Evolutionary conservation across 352 stramenopile genomes (phyloP).

Genomic region (Globisporangium iwayamae): DNA sequence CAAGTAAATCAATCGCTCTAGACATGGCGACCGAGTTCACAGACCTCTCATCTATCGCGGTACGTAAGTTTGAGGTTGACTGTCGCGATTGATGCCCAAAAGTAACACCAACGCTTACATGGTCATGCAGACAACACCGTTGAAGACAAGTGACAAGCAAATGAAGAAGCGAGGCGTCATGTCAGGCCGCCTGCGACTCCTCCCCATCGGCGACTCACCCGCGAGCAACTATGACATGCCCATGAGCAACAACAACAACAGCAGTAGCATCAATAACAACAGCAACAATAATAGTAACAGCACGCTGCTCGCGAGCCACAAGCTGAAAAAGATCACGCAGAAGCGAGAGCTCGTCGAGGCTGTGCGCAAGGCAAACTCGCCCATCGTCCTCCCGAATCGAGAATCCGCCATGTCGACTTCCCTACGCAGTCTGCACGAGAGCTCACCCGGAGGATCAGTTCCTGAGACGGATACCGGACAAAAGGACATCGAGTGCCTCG

Average conservation of each 20-base stretch:
- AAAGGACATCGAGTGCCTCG: conserved; percentile 60
- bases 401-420: conserved; percentile 30
- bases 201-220: conserved; percentile 41
- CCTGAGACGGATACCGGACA: conserved; percentile 40
- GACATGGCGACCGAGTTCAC: conserved; percentile 51
- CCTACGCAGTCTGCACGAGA: conserved; percentile 25
- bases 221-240: conserved; percentile 26
- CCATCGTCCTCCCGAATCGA: conserved; percentile 51
- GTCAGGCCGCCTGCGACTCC: conserved; percentile 38
- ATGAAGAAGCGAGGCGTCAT: conserved; percentile 48
- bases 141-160: conserved; percentile 31
- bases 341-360: conserved; percentile 76
- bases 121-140: conserved; percentile 22
- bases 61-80: neutral
- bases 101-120: neutral
- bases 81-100: neutral
- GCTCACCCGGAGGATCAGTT: conserved; percentile 10
- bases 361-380: conserved; percentile 69
- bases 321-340: conserved; percentile 72
- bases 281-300: conserved; percentile 22
- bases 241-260: conserved; percentile 23
- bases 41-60: conserved; percentile 44
- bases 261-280: conserved; percentile 15
- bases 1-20: neutral
- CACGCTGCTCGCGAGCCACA: conserved; percentile 21